Conservation (phyloP, 2,329 filamentous ascomycete species). For the Immersiporthe knoxdaviesiana region DNA sequence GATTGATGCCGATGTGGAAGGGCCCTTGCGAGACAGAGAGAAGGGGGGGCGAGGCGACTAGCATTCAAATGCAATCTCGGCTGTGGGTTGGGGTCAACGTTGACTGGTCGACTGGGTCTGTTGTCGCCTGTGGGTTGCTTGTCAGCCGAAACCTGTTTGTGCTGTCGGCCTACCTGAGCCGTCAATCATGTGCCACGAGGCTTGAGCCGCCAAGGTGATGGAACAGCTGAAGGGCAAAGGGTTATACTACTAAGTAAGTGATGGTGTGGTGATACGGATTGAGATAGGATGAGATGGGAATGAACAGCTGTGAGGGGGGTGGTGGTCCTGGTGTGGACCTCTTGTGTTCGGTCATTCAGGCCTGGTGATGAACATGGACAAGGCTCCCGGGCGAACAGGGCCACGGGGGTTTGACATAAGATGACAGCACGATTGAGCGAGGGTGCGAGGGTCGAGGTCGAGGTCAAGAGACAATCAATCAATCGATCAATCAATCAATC, state of each 20-base stretch:
- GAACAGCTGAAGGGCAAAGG: constrained; percentile 5
- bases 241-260: too few species aligned
- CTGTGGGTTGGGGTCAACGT: not conserved
- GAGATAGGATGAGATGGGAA: not conserved
- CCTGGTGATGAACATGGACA: not conserved
- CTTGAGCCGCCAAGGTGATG: not conserved
- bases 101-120: not conserved
- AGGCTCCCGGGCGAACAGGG: not conserved
- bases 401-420: not conserved
- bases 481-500: not conserved
- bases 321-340: too few species aligned
- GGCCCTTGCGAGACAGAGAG: not conserved
- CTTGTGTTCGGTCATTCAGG: too few species aligned
- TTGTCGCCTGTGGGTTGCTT: not conserved
- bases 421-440: not conserved
- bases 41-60: not conserved
- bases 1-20: constrained; percentile 3
- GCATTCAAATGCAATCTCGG: not conserved
- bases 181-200: not conserved
- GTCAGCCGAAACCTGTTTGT: not conserved
- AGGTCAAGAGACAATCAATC: not conserved
- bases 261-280: too few species aligned
- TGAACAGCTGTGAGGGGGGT: not conserved
- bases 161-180: not conserved
- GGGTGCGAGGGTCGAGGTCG: not conserved